Evolutionary conservation across 1,284 basidiomycete genomes (phyloP).

Genomic region (Lentinula novae-zelandiae): DNA sequence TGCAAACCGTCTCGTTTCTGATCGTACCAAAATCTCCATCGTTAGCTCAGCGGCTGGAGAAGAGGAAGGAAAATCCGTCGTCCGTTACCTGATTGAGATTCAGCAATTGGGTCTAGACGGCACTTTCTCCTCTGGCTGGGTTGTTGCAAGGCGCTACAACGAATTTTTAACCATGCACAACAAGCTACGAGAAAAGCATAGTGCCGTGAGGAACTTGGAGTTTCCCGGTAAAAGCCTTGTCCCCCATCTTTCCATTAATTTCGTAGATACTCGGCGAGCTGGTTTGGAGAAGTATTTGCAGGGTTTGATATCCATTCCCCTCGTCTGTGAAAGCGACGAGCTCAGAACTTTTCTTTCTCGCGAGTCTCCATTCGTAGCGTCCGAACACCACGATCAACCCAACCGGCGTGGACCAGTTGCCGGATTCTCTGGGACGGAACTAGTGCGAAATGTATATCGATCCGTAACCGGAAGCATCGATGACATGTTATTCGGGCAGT

Average conservation of each 20-base stretch:
- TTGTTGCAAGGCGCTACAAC: slow-evolving; percentile 88
- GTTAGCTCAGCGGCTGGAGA: slow-evolving; percentile 74
- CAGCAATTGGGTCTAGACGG: slow-evolving; percentile 80
- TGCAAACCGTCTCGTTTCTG: slow-evolving; percentile 78
- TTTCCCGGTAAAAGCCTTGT: slow-evolving; percentile 92
- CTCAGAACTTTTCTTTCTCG: slow-evolving; percentile 86
- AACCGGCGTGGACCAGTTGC: slow-evolving; percentile 32
- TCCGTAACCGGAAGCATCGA: slow-evolving; percentile 90
- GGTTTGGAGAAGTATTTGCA: slow-evolving; percentile 90
- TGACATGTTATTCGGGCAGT: slow-evolving; percentile 89
- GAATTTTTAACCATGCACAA: slow-evolving; percentile 91
- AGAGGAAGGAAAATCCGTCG: slow-evolving; percentile 84
- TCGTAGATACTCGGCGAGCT: slow-evolving; percentile 77
- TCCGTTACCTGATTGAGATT: slow-evolving; percentile 90
- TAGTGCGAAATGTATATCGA: slow-evolving; percentile 83
- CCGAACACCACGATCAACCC: slow-evolving; percentile 37
- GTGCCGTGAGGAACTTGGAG: slow-evolving; percentile 66
- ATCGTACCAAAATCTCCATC: slow-evolving; percentile 76
- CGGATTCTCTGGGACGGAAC: slow-evolving; percentile 62
- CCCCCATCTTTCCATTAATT: slow-evolving; percentile 73
- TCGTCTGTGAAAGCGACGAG: slow-evolving; percentile 81
- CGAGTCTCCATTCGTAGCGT: slow-evolving; percentile 72
- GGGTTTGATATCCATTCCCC: slow-evolving; percentile 67
- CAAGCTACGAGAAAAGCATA: slow-evolving; percentile 73
- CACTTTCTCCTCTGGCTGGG: slow-evolving; percentile 80